These are phyloP conservation scores for Isoetes taiwanensis DNA, from an alignment of 75 land plant genomes.

Conservation along the genomic window DNA sequence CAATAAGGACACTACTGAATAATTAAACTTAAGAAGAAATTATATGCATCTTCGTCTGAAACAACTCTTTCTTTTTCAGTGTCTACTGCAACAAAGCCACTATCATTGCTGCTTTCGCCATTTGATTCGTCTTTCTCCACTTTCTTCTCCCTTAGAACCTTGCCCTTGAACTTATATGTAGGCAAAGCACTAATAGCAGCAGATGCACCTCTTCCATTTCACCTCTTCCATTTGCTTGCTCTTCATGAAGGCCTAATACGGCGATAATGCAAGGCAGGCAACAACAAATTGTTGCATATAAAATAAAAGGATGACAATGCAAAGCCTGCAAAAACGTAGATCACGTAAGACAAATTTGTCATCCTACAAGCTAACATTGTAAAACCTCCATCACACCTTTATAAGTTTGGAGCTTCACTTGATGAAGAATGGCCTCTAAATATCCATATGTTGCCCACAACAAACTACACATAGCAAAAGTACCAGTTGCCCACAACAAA, in stretches of 20 bases:
- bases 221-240: not conserved
- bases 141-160: too few relatives aligned
- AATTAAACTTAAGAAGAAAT: not conserved
- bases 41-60: not conserved
- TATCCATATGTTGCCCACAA: not conserved
- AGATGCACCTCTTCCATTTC: not conserved
- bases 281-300: constrained; percentile 1
- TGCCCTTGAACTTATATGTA: not conserved
- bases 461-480: too few relatives aligned
- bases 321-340: constrained; percentile 1
- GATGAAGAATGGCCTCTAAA: constrained; percentile 3
- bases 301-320: constrained; percentile 1
- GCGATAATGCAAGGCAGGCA: constrained; percentile 8
- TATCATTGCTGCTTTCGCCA: not conserved
- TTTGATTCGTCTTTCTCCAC: not conserved
- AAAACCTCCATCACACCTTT: not conserved
- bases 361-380: not conserved
- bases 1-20: not conserved
- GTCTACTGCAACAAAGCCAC: constrained; percentile 1
- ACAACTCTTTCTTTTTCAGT: constrained; percentile 3
- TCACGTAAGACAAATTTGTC: not conserved
- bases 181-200: not conserved
- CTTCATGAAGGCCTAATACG: not conserved
- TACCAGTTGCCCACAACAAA: too few relatives aligned
- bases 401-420: not conserved